Evolutionary conservation across 208 protist species (phyloP).

Genomic region (Trypanosomatidae sp.): DNA sequence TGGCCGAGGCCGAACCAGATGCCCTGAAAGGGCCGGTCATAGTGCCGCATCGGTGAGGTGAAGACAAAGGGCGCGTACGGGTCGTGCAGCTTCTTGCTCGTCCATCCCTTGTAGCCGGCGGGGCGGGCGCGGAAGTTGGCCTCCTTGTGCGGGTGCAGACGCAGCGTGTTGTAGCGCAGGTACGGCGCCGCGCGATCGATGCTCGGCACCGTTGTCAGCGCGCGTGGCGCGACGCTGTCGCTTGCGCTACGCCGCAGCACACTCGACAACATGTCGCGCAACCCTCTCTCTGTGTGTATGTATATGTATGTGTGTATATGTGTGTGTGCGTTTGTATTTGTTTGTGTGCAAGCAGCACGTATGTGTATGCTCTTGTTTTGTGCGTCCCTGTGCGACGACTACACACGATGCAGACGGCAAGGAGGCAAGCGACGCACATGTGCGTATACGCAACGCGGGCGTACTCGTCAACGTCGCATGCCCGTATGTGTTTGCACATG

Average conservation of each 20-base stretch:
- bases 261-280: constrained; percentile 36
- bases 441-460: too few relatives aligned
- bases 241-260: constrained; percentile 36
- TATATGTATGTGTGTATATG: constrained; percentile 1
- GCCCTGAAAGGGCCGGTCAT: constrained; percentile 37
- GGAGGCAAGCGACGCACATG: too few relatives aligned
- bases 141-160: constrained; percentile 53
- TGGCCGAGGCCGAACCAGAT: constrained; percentile 77
- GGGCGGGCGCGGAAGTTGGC: constrained; percentile 64
- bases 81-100: constrained; percentile 48
- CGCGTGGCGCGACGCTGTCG: constrained; percentile 11
- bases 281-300: constrained; percentile 2
- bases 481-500: too few relatives aligned
- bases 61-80: constrained; percentile 52
- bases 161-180: constrained; percentile 69
- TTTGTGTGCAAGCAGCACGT: neutral
- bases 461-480: too few relatives aligned
- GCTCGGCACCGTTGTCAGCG: constrained; percentile 34
- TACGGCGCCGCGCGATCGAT: constrained; percentile 57
- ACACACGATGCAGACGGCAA: too few relatives aligned
- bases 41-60: constrained; percentile 51
- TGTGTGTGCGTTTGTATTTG: constrained; percentile 5
- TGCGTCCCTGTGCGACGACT: too few relatives aligned
- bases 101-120: constrained; percentile 65
- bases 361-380: neutral